phyloP scores from a whole-genome alignment of 345 rosid genomes.

The Leavenworthia alabamica region DNA sequence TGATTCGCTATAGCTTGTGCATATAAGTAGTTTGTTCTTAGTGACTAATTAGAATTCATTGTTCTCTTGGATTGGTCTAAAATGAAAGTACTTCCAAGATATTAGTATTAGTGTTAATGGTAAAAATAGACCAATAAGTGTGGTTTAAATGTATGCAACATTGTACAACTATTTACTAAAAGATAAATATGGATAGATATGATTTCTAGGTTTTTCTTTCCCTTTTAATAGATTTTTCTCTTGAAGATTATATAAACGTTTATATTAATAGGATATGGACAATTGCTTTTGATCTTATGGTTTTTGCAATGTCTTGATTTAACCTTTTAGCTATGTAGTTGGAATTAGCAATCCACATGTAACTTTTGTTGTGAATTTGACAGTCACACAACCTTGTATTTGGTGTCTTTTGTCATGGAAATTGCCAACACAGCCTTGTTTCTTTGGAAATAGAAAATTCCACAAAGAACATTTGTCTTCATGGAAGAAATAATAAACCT shows the following conservation, averaged over 20 bases:
- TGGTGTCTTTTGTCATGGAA: not conserved
- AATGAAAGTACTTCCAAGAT: not conserved
- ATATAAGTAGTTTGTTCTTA: not conserved
- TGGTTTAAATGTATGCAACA: not conserved
- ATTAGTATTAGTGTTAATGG: not conserved
- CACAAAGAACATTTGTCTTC: not conserved
- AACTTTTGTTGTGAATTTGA: not conserved
- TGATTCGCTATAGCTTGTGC: no score
- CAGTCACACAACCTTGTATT: not conserved
- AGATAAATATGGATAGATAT: not conserved
- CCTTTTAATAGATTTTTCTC: not conserved
- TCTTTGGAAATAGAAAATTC: not conserved
- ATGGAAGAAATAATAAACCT: not conserved
- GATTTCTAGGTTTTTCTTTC: not conserved
- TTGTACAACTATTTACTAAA: not conserved
- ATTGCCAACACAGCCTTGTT: no score
- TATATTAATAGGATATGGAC: no score
- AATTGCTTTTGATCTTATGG: no score
- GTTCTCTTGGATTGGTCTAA: conserved; percentile 10
- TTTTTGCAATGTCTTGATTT: not conserved
- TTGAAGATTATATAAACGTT: not conserved
- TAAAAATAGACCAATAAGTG: not conserved
- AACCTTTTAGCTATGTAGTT: not conserved
- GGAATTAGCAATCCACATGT: not conserved
- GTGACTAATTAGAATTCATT: not conserved